Evolutionary conservation across 140 eudicot genomes (phyloP).

Genomic region (Anethum foeniculum): DNA sequence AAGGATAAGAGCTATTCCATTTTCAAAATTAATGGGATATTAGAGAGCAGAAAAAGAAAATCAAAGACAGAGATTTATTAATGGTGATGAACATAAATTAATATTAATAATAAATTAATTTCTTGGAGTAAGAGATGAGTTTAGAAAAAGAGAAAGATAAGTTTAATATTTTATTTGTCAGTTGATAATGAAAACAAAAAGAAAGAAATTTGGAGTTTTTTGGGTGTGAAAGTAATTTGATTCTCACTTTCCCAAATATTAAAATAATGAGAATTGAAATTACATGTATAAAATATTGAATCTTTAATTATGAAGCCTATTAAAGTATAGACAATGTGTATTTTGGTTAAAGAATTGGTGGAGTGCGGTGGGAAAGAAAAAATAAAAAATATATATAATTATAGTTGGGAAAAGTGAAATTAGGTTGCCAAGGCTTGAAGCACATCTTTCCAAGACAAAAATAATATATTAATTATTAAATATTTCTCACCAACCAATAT

Average conservation of each 20-base stretch:
- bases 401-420: slow-evolving; percentile 80
- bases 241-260: slow-evolving; percentile 38
- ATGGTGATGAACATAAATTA: slow-evolving; percentile 15
- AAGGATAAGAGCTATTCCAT: slow-evolving; percentile 17
- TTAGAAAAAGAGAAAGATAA: slow-evolving; percentile 9
- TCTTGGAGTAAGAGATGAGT: background rate
- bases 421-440: slow-evolving; percentile 90
- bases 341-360: slow-evolving; percentile 69
- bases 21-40: slow-evolving; percentile 8
- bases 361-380: slow-evolving; percentile 69
- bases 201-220: slow-evolving; percentile 33
- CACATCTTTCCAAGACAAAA: slow-evolving; percentile 15
- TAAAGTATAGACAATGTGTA: slow-evolving; percentile 47
- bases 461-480: background rate
- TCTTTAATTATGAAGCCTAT: slow-evolving; percentile 38
- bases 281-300: slow-evolving; percentile 30
- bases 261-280: slow-evolving; percentile 21
- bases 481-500: slow-evolving; percentile 1
- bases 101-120: background rate
- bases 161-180: slow-evolving; percentile 6
- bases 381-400: slow-evolving; percentile 23
- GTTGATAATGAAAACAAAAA: slow-evolving; percentile 22
- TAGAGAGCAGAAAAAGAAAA: slow-evolving; percentile 7
- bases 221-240: slow-evolving; percentile 44
- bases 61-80: slow-evolving; percentile 2